Evolutionary conservation across 305 asterid species (phyloP), one percentile per base, ranked within the genome.

Genomic region (Petunia hybrid): DNA sequence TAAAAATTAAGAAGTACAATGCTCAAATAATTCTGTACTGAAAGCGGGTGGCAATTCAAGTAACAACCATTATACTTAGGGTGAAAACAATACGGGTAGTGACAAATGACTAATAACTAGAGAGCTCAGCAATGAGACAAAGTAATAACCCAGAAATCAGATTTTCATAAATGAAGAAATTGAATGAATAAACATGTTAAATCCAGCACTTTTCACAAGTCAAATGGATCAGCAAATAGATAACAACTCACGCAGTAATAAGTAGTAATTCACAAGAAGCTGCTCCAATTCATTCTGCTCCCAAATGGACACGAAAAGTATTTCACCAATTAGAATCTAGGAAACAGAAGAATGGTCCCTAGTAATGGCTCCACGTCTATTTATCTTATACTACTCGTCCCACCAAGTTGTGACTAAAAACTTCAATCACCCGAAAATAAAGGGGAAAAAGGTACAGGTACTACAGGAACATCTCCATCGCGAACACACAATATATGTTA

Each of bases 191-290:
- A 35, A 48, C 45, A 71, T 71, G 35, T 71, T 48, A 71, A 6
- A 48, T 71, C 62, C 42, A 71, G 35, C 31, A 71, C 6, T 71
- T 71, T 12, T 5, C 43, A 31, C 61, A 46, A 5, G 77, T 46
- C 3, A 31, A 71, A 71, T 35, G 48, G 45, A 48, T 35, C 62
- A 48, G 61, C 43, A 48, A 71, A 48, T 48, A 12, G 13, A 10
- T 35, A 71, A 48, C 42, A 40, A 53, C 75, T 81, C 63, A 84
- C 81, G 83, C 22, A 75, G 53, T 4, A 48, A n/a, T 42, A 35
- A 61, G 53, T 4, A 48, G 12, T 42, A 35, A 61, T 76, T 77
- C 83, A 66, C 35, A 70, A 42, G 77, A 48, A 56, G 46, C 66
- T 39, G 77, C 51, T 83, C 74, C 80, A 45, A 40, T 56, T 83